Evolutionary conservation across 805 yeast genomes (phyloP).

Genomic region (Grigorovia humatica): DNA sequence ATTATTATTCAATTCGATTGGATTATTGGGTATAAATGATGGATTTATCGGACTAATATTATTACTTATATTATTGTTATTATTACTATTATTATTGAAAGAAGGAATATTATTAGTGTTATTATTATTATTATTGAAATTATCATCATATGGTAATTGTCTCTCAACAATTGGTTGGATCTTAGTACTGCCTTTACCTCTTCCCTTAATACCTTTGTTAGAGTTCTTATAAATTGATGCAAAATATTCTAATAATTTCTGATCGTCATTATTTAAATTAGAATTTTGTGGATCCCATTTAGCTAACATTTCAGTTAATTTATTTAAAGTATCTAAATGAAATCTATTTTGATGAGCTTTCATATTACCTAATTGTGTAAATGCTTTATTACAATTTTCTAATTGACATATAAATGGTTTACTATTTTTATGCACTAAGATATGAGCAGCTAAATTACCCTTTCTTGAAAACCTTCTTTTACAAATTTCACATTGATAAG

Average conservation of each 20-base stretch:
- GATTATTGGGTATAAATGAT: not conserved
- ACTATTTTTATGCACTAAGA: conserved; percentile 65
- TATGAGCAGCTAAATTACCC: conserved; percentile 86
- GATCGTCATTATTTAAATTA: conserved; percentile 49
- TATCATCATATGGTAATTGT: not conserved
- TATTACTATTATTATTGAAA: conserved; percentile 1
- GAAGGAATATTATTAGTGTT: not conserved
- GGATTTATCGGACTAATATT: not conserved
- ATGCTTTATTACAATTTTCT: conserved; percentile 73
- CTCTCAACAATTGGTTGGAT: conserved; percentile 5
- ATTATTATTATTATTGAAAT: not conserved
- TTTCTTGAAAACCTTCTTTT: conserved; percentile 73
- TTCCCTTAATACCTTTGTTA: conserved; percentile 83
- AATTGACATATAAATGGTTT: conserved; percentile 74
- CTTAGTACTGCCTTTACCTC: conserved; percentile 47
- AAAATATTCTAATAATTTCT: conserved; percentile 64
- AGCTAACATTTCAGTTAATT: conserved; percentile 57
- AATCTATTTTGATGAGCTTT: conserved; percentile 91
- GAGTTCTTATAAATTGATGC: conserved; percentile 76
- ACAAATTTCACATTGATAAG: conserved; percentile 72
- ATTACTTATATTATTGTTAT: not conserved
- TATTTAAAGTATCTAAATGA: conserved; percentile 61
- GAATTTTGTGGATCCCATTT: conserved; percentile 43
- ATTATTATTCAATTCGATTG: not conserved
- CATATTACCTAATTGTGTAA: conserved; percentile 86